A percentile compares a stretch with the other conserved stretches of the same genome.
These are phyloP conservation scores for Combretum micranthum DNA, from an alignment of 345 rosid species.

Conservation along the genomic window DNA sequence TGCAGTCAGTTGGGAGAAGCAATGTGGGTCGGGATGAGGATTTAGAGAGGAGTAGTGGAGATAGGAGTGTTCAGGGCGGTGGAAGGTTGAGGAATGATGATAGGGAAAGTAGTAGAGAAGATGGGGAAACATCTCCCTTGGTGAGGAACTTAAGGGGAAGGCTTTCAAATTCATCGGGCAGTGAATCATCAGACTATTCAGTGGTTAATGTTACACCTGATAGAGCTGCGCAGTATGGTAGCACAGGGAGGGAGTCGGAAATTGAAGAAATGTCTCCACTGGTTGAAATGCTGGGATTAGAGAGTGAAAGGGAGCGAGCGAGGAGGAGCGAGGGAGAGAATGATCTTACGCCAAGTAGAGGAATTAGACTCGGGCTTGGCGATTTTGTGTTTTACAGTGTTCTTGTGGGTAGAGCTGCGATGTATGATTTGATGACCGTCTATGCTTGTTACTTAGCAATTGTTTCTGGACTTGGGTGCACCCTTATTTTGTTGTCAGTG, in stretches of 20 bases:
- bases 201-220: conserved; percentile 11
- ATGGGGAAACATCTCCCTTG: conserved; percentile 41
- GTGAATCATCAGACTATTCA: conserved; percentile 48
- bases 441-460: conserved; percentile 96
- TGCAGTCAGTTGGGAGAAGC: conserved; percentile 45
- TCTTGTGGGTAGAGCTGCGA: conserved; percentile 97
- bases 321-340: conserved; percentile 26
- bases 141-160: conserved; percentile 35
- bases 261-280: conserved; percentile 83
- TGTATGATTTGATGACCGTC: conserved; percentile 98
- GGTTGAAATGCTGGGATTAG: conserved; percentile 48
- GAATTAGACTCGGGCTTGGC: conserved; percentile 92
- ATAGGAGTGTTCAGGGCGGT: conserved; percentile 10
- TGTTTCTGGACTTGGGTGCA: conserved; percentile 95
- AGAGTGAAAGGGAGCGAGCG: conserved; percentile 25
- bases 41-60: conserved; percentile 7
- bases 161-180: conserved; percentile 21
- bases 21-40: conserved; percentile 20
- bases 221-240: conserved; percentile 19
- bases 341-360: conserved; percentile 24
- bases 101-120: conserved; percentile 30
- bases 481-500: conserved; percentile 82
- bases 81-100: conserved; percentile 25
- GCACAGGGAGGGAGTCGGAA: conserved; percentile 23
- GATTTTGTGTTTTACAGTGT: conserved; percentile 98